Base-by-base conservation (phyloP, 148 eudicot species). In the Simmondsia chinensis region DNA sequence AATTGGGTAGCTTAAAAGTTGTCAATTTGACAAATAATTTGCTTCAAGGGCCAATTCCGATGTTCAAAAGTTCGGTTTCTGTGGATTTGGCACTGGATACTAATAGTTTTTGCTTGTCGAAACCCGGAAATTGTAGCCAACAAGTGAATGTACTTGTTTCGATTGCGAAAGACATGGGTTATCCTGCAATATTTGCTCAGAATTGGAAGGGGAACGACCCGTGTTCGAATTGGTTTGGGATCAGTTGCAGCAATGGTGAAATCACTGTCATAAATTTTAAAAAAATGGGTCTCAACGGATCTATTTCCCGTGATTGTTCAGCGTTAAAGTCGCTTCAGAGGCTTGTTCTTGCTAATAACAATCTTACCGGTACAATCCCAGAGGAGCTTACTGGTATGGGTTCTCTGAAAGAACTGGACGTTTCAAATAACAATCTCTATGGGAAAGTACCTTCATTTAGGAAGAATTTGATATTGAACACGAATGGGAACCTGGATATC, bases 191-290 rank as follows among this genome's bases (percentile, higher is more conserved):
- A 43, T 74, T 89, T 32, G 86, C 97, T 4, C 76, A 76, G 48
- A 78, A 65, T 37, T 89, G 97, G 97, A 84, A 81, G 52, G 95
- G 82, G 18, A 81, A 89, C 50, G 78, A 81, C 59, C 76, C 95
- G 1, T 89, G 97, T 69, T 46, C 56, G 10, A 68, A 39, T 62
- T 89, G 97, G 97, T 53, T 81, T 48, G 97, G 97, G 46, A 67
- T 89, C 26, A 74, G 82, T 69, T 89, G 97, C 56, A 81, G 59
- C 46, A 48, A 50, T 51, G 93, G 80, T 13, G 81, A 78, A 46
- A 65, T 89, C 42, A 81, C 80, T 9, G 66, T 83, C 27, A 57
- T 89, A 11, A 89, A 84, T 63, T 73, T 84, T 45, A 76, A 77
- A 65, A 84, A 81, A 28, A 70, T 84, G 93, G 78, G 68, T 29